A percentile compares a stretch with the other conserved stretches of the same genome.
phyloP scores from a whole-genome alignment of 2,329 filamentous ascomycete genomes.

The Penicillium sp. region DNA sequence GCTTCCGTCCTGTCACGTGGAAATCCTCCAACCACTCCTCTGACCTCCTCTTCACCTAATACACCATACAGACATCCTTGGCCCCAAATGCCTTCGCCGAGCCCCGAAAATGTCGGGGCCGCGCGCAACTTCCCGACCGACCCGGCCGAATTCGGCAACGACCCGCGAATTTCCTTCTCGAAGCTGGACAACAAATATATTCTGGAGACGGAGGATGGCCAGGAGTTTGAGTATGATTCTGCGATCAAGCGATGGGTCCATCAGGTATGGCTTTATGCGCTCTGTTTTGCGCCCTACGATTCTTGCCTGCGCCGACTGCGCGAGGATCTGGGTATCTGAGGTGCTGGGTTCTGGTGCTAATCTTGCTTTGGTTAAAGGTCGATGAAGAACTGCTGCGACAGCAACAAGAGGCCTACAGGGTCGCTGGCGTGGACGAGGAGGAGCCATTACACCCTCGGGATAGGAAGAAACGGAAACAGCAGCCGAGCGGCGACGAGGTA shows the following conservation, averaged over 20 bases:
- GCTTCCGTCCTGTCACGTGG: neutral
- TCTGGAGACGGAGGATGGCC: constrained; percentile 76
- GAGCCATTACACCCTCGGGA: constrained; percentile 44
- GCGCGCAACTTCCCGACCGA: constrained; percentile 49
- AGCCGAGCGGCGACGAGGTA: constrained; percentile 50
- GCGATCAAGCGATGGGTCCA: constrained; percentile 70
- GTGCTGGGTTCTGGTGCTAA: constrained; percentile 1
- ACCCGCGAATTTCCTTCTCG: constrained; percentile 84
- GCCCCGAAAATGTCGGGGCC: constrained; percentile 16
- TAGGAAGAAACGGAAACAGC: constrained; percentile 53
- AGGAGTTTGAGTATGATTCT: constrained; percentile 77
- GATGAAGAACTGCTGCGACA: constrained; percentile 58
- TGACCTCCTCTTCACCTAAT: neutral
- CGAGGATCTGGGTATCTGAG: neutral
- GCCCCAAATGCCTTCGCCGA: constrained; percentile 23
- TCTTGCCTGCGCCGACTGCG: neutral
- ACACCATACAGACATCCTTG: neutral
- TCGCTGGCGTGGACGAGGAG: constrained; percentile 56
- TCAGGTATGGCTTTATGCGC: constrained; percentile 43
- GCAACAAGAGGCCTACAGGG: constrained; percentile 59
- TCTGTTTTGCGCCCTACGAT: neutral
- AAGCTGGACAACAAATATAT: constrained; percentile 75
- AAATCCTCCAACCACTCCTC: neutral
- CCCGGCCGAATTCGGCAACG: constrained; percentile 65
- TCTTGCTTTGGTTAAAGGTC: constrained; percentile 40